Percentiles rank a stretch among this genome's conserved stretches.
phyloP scores from a whole-genome alignment of 1,284 basidiomycete species.

The Marasmius oreades region DNA sequence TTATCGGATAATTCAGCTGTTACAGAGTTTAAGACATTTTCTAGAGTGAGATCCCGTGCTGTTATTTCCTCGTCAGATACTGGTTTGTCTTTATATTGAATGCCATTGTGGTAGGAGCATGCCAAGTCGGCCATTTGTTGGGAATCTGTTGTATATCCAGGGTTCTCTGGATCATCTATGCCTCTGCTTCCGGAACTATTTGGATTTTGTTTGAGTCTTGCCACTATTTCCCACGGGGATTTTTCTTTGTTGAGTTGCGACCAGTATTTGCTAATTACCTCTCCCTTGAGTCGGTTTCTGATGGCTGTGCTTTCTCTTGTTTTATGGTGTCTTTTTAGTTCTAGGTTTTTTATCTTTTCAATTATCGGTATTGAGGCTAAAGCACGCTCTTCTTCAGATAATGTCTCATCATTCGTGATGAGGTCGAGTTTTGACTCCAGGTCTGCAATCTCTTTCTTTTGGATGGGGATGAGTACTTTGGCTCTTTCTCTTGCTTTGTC shows the following conservation, averaged over 20 bases:
- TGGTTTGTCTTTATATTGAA: conserved; percentile 9
- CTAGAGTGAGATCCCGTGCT: conserved; percentile 5
- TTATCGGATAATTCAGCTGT: conserved; percentile 1
- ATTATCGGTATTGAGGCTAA: not conserved
- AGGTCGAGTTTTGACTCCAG: conserved; percentile 9
- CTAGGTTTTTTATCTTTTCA: conserved; percentile 6
- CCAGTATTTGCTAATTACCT: conserved; percentile 27
- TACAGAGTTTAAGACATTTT: conserved; percentile 3
- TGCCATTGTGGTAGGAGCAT: conserved; percentile 16
- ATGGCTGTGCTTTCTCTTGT: conserved; percentile 9
- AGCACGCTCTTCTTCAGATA: conserved; percentile 8
- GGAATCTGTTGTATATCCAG: conserved; percentile 4
- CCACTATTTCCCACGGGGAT: conserved; percentile 18
- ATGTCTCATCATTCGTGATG: not conserved
- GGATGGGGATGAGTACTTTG: conserved; percentile 5
- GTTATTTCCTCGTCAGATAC: not conserved
- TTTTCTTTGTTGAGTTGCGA: conserved; percentile 15
- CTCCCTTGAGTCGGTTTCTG: conserved; percentile 18
- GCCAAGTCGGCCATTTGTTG: conserved; percentile 19
- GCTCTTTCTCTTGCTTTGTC: conserved; percentile 9
- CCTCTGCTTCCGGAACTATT: not conserved
- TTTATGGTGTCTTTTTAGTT: conserved; percentile 7
- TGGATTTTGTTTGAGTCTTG: not conserved
- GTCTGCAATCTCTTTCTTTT: conserved; percentile 9
- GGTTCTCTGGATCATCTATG: not conserved